phyloP scores from a whole-genome alignment of 2,329 filamentous ascomycete genomes.

The Alternaria atra region DNA sequence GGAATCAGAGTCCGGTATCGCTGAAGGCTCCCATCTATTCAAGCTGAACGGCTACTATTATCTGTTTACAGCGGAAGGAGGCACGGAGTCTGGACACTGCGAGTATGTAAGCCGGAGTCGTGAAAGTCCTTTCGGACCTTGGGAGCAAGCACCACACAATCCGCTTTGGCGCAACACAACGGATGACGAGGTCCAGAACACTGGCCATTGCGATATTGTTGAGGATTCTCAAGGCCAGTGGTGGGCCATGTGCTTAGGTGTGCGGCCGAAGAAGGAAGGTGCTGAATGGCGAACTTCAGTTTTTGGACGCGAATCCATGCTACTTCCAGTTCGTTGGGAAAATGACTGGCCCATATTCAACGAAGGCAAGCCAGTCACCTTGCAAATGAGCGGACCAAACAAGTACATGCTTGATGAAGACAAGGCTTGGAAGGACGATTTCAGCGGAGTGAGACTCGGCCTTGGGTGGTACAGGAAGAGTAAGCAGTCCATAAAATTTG shows the following conservation, averaged over 20 bases:
- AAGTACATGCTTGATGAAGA: conserved; percentile 13
- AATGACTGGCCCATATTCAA: conserved; percentile 64
- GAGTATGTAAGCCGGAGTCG: conserved; percentile 65
- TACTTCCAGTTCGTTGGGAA: conserved; percentile 61
- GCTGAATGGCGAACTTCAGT: conserved; percentile 13
- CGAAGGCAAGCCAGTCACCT: conserved; percentile 54
- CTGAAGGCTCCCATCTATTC: conserved; percentile 50
- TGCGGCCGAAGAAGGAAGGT: conserved; percentile 23
- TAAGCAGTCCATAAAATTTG: conserved; percentile 26
- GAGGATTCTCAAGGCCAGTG: conserved; percentile 33
- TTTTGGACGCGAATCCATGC: conserved; percentile 59
- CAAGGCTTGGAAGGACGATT: conserved; percentile 22
- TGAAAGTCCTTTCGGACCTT: conserved; percentile 49
- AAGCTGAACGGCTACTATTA: conserved; percentile 37
- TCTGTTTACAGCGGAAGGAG: conserved; percentile 42
- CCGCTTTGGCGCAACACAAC: conserved; percentile 48
- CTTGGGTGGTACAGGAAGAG: conserved; percentile 29
- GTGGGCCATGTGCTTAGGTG: conserved; percentile 50
- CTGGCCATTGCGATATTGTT: conserved; percentile 39
- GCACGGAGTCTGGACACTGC: conserved; percentile 47
- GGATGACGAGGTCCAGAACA: conserved; percentile 44
- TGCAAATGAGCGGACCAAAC: conserved; percentile 44
- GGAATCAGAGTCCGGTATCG: conserved; percentile 34
- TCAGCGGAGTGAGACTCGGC: conserved; percentile 8
- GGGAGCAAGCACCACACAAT: conserved; percentile 46